These are phyloP conservation scores for Pestalotiopsis sp. DNA, from an alignment of 2,329 filamentous ascomycete genomes.

Conservation along the genomic window DNA sequence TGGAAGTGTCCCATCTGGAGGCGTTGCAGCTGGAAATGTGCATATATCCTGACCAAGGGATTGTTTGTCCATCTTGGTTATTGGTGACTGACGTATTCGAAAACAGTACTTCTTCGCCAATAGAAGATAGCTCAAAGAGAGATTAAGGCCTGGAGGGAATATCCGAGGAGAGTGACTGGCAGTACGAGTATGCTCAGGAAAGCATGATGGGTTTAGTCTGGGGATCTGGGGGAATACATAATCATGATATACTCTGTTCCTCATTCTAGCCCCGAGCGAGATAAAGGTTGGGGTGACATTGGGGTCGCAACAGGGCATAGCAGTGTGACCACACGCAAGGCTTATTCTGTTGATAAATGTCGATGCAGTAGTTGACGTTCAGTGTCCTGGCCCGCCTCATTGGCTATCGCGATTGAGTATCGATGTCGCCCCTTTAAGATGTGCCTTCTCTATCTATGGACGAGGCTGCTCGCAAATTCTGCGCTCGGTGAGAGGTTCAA, in stretches of 20 bases:
- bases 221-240: background rate
- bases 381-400: too few species aligned
- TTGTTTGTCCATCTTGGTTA: background rate
- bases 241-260: background rate
- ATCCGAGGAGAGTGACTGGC: background rate
- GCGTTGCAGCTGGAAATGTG: background rate
- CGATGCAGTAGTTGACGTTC: too few species aligned
- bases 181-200: background rate
- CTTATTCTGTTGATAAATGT: too few species aligned
- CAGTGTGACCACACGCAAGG: background rate
- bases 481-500: too few species aligned
- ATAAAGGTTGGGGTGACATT: background rate
- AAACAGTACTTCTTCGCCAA: background rate
- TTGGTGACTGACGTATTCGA: background rate
- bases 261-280: background rate
- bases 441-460: too few species aligned
- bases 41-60: background rate
- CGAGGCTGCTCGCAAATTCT: too few species aligned
- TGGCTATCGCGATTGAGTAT: too few species aligned
- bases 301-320: background rate
- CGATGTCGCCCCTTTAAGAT: too few species aligned
- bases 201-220: background rate
- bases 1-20: background rate
- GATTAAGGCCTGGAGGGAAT: background rate
- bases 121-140: too few species aligned